Base-by-base conservation (phyloP, 495 filamentous ascomycete species). In the Entonaema liquescens region DNA sequence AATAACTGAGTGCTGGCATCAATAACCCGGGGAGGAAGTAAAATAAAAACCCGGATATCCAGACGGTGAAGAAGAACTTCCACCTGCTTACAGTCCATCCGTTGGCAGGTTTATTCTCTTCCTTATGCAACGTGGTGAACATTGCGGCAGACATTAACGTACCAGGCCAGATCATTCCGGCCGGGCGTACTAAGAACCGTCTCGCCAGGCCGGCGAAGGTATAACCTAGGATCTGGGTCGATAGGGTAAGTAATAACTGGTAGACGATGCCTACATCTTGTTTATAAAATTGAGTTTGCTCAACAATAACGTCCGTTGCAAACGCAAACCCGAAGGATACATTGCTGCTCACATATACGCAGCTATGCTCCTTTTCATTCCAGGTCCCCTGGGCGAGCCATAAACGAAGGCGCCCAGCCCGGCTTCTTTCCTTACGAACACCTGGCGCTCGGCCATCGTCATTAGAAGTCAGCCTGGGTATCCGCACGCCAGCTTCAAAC, bases 311-410 rank as follows among this genome's bases (percentile, higher is more conserved):
- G 79, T 93, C 91, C 36, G 91, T 93, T 49, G 90, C 90, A 79
- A 94, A 95, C 25, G 92, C 92, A 80, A 95, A 95, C 0, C 92
- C 92, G 74, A 95, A 95, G n/a, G 92, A 92, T 28, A 95, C 91
- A 78, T 95, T 95, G 79, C 92, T 94, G 82, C 89, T 92, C 71
- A 94, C 92, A 72, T 94, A 95, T 60, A 95, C 91, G 77, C 92
- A 95, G 57, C 87, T 90, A 79, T 95, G 92, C 77, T 95, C 92
- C 76, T 95, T 94, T 71, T 92, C 89, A 74, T 95, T 95, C 92
- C 92, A 95, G 33, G 81, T 84, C 3, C 92, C 92, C 71, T 93
- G 92, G 12, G 89, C 90, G 12, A 95, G 81, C 92, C 92, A 94
- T 5, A 91, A 80, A 54, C 90, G 87, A 17, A 89, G 54, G 15